phyloP scores from a whole-genome alignment of 225 moss, liverwort and hornwort genomes.

The Lunularia cruciata region DNA sequence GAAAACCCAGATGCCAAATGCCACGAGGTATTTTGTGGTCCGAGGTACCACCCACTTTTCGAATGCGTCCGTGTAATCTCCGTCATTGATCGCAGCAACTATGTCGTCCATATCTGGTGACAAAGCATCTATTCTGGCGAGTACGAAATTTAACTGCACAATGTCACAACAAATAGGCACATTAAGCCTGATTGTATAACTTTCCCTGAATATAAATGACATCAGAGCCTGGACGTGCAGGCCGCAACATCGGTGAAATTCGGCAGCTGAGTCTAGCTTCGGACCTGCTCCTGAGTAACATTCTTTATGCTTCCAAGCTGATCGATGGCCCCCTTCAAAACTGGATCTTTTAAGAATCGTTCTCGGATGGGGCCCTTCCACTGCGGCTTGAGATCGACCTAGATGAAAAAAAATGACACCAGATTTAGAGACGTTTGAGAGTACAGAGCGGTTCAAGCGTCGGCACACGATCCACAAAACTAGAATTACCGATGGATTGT shows the following conservation, averaged over 20 bases:
- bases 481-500: too few relatives aligned
- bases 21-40: too few relatives aligned
- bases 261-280: background rate
- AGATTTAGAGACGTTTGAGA: too few relatives aligned
- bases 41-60: conserved; percentile 37
- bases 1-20: background rate
- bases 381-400: conserved; percentile 51
- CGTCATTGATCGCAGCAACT: conserved; percentile 55
- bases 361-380: conserved; percentile 49
- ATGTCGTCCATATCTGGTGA: conserved; percentile 42
- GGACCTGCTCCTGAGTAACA: conserved; percentile 54
- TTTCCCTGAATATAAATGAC: too few relatives aligned
- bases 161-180: background rate
- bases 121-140: conserved; percentile 39
- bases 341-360: conserved; percentile 57
- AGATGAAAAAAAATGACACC: background rate
- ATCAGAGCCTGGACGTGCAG: too few relatives aligned
- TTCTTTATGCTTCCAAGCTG: conserved; percentile 44
- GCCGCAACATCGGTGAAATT: too few relatives aligned
- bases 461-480: too few relatives aligned
- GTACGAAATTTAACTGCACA: conserved; percentile 50
- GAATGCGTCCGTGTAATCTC: conserved; percentile 52
- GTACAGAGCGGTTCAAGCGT: too few relatives aligned
- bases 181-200: too few relatives aligned
- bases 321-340: conserved; percentile 42